A percentile compares a stretch with the other conserved stretches of the same genome.
Conservation (phyloP, 768 basidiomycete genomes). For the Leccinum disarticulatum region DNA sequence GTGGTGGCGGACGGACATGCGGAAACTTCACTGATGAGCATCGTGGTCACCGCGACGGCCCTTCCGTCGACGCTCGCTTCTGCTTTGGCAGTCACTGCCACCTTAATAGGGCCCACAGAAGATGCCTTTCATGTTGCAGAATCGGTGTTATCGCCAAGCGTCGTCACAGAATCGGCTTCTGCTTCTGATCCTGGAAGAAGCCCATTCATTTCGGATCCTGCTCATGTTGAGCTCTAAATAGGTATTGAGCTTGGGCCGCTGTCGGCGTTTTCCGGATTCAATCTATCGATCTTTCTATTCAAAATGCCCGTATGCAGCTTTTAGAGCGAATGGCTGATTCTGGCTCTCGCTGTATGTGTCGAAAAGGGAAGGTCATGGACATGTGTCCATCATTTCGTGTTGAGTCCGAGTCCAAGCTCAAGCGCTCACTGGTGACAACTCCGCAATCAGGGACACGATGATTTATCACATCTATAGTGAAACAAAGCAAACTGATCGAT, state of each 20-base stretch:
- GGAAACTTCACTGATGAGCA: conserved; percentile 8
- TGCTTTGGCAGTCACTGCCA: conserved; percentile 7
- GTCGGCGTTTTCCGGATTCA: neutral
- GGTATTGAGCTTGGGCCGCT: neutral
- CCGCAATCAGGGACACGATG: neutral
- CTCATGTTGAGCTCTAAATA: conserved; percentile 20
- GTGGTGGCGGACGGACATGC: neutral
- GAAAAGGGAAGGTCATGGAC: neutral
- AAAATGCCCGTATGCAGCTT: neutral
- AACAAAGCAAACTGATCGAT: neutral
- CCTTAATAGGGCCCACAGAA: neutral
- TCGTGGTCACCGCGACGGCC: conserved; percentile 2
- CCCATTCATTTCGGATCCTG: conserved; percentile 1
- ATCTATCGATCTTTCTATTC: neutral
- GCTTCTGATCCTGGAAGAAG: conserved; percentile 1
- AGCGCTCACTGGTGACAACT: neutral
- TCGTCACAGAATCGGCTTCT: neutral
- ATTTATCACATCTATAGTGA: neutral
- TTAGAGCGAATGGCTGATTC: neutral
- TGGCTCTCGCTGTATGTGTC: neutral
- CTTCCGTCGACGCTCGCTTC: conserved; percentile 15
- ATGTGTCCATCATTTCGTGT: neutral
- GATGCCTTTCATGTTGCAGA: neutral
- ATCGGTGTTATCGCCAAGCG: neutral
- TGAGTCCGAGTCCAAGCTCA: neutral